Evolutionary conservation across 495 filamentous ascomycete genomes (phyloP), one percentile per base, ranked within the genome.

Genomic region (Xylaria longipes): DNA sequence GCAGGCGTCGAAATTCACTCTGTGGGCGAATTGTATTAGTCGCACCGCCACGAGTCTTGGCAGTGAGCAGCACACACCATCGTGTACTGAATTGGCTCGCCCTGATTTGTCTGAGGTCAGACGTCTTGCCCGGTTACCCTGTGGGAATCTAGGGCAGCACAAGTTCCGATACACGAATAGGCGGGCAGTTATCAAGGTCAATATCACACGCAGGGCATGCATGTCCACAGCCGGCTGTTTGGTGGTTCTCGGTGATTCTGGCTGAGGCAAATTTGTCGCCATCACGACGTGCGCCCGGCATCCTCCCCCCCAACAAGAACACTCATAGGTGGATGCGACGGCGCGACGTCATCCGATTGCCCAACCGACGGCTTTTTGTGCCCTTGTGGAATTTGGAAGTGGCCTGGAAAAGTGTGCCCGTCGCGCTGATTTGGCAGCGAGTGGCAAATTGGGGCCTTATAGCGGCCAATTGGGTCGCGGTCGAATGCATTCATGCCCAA

Each of bases 321-420:
- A 43, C 37, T 35, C 48, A 71, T 71, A 71, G 69, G 69, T 22
- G 46, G 46, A 71, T 58, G 60, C 69, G n/a, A 46, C 62, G 62
- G 62, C 60, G 37, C 69, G 62, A 71, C 69, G 69, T 71, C 69
- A 71, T 71, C 69, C 69, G 60, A 71, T 66, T 71, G 69, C 62
- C 69, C 69, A 71, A 71, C 69, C 69, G 62, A 65, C 68, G 41
- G 41, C 6, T 25, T 48, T 25, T 22, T 6, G 15, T 6, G 14
- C n/a, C 22, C 52, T 56, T 37, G 41, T 37, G 58, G 29, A 54
- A 48, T 48, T 48, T 60, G 27, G 31, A 39, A 63, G 33, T 35
- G 56, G 57, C 58, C 68, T 67, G 17, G 31, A 39, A 70, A 43
- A 68, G 2, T 31, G 50, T 50, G 70, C 54, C 33, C 20, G 35